Evolutionary conservation across 2,329 filamentous ascomycete genomes (phyloP).

Genomic region (Blastomyces parvus): DNA sequence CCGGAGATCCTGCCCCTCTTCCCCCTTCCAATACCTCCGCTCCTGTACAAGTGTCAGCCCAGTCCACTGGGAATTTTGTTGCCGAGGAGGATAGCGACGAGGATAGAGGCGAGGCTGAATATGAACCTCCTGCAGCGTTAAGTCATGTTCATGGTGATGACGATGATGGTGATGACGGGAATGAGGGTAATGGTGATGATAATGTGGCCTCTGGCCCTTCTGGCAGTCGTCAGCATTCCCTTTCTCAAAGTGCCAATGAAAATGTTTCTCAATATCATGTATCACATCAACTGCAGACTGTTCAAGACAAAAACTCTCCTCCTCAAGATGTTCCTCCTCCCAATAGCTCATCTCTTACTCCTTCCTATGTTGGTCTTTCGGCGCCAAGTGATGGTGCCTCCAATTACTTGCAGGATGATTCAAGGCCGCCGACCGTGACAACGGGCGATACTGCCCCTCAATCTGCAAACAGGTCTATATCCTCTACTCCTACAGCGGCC

Average conservation of each 20-base stretch:
- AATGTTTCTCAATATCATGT: conserved; percentile 48
- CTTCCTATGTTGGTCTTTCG: conserved; percentile 38
- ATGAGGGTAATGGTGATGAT: conserved; percentile 36
- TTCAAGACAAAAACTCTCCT: conserved; percentile 39
- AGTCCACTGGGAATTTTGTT: conserved; percentile 53
- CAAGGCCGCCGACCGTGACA: conserved; percentile 9
- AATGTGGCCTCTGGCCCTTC: conserved; percentile 41
- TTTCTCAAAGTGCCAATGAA: conserved; percentile 49
- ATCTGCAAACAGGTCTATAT: conserved; percentile 30
- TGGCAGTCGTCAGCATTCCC: conserved; percentile 44
- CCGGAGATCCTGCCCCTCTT: conserved; percentile 26
- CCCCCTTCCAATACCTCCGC: conserved; percentile 22
- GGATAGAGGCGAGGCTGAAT: conserved; percentile 38
- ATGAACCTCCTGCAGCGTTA: conserved; percentile 47
- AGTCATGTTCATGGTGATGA: conserved; percentile 39
- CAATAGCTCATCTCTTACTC: conserved; percentile 42
- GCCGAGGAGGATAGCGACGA: conserved; percentile 54
- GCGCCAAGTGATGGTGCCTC: conserved; percentile 34
- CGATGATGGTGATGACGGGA: conserved; percentile 46
- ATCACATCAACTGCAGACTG: conserved; percentile 51
- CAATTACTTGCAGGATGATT: conserved; percentile 26
- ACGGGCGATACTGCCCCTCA: conserved; percentile 16
- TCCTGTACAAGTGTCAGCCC: conserved; percentile 35
- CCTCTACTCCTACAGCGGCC: conserved; percentile 36
- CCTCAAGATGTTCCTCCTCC: conserved; percentile 43